These are phyloP conservation scores for Trichoderma atroviride DNA, from an alignment of 2,329 filamentous ascomycete genomes.

Conservation along the genomic window DNA sequence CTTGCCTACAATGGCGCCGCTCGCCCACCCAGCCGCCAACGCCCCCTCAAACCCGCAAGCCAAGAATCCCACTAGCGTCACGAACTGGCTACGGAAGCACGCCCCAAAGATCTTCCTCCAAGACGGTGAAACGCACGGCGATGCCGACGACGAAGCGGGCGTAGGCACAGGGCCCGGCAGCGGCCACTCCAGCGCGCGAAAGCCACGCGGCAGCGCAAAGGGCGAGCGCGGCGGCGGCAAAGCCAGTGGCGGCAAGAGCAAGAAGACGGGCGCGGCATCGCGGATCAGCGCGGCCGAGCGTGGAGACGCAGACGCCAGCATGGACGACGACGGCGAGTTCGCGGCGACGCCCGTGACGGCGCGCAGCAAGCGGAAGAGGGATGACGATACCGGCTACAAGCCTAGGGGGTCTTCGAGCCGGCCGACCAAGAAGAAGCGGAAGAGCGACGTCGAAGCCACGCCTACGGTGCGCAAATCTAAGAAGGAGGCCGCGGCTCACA, in stretches of 20 bases:
- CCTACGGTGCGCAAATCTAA: slow-evolving; percentile 42
- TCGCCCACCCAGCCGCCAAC: slow-evolving; percentile 43
- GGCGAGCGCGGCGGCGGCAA: slow-evolving; percentile 44
- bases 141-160: slow-evolving; percentile 44
- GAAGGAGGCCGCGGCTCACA: slow-evolving; percentile 37
- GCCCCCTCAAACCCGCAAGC: slow-evolving; percentile 46
- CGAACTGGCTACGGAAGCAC: slow-evolving; percentile 90
- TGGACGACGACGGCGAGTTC: slow-evolving; percentile 45
- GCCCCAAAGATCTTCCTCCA: slow-evolving; percentile 84
- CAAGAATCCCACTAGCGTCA: slow-evolving; percentile 84
- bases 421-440: slow-evolving; percentile 61
- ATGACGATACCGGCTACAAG: slow-evolving; percentile 62
- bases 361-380: slow-evolving; percentile 55
- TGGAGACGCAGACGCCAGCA: slow-evolving; percentile 41
- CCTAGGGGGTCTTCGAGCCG: slow-evolving; percentile 59
- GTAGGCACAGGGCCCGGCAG: slow-evolving; percentile 11
- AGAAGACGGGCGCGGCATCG: slow-evolving; percentile 38
- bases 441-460: slow-evolving; percentile 52
- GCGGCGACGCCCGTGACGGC: slow-evolving; percentile 39
- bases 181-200: slow-evolving; percentile 38
- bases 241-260: slow-evolving; percentile 45
- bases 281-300: slow-evolving; percentile 31
- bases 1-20: slow-evolving; percentile 56
- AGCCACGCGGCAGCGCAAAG: slow-evolving; percentile 40
- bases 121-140: slow-evolving; percentile 55